A percentile compares a stretch with the other conserved stretches of the same genome.
These are phyloP conservation scores for Triadica sebifera DNA, from an alignment of 345 rosid species.

Conservation along the genomic window DNA sequence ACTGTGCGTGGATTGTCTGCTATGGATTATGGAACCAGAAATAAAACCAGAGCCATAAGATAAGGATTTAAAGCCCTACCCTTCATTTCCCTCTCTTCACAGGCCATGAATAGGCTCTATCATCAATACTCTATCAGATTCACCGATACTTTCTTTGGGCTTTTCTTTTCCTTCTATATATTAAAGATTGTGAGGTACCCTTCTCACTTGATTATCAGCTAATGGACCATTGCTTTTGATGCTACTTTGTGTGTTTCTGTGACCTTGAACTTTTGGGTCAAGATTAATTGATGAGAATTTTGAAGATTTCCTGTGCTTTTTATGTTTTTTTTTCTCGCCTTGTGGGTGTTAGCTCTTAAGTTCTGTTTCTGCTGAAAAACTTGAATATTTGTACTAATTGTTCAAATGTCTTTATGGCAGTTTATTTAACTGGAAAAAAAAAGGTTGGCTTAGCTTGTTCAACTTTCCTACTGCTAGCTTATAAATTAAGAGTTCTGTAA, in stretches of 20 bases:
- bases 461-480: background rate
- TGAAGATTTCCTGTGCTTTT: background rate
- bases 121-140: background rate
- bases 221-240: constrained; percentile 11
- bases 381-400: background rate
- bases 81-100: constrained; percentile 38
- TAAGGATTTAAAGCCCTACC: constrained; percentile 47
- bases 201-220: constrained; percentile 10
- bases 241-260: background rate
- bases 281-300: constrained; percentile 13
- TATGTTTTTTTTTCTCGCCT: background rate
- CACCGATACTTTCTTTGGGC: background rate
- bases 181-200: constrained; percentile 19
- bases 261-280: constrained; percentile 4
- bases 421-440: constrained; percentile 1
- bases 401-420: background rate
- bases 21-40: background rate
- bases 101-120: background rate
- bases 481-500: background rate
- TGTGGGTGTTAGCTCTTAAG: background rate
- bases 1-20: background rate
- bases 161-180: background rate
- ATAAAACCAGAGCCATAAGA: constrained; percentile 21
- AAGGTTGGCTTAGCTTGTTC: background rate
- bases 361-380: background rate